phyloP scores from a whole-genome alignment of 164 flowering plant genomes.

The Taxillus chinensis region DNA sequence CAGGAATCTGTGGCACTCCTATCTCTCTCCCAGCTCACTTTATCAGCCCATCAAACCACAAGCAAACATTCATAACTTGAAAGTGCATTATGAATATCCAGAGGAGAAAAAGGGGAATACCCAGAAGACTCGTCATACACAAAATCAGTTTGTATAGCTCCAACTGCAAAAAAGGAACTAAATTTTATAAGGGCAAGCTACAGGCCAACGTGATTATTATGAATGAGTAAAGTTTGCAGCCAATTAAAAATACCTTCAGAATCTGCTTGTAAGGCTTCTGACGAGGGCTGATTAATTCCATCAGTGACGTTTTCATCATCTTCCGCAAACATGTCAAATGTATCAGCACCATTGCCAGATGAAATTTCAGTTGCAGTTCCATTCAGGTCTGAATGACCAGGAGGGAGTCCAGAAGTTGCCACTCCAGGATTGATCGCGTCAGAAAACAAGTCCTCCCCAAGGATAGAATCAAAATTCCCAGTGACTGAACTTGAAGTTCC shows the following conservation, averaged over 20 bases:
- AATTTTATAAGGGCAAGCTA: background rate
- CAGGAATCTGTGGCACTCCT: too few relatives aligned
- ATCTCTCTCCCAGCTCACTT: too few relatives aligned
- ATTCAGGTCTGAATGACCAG: conserved; percentile 14
- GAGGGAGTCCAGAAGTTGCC: conserved; percentile 10
- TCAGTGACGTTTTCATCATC: conserved; percentile 38
- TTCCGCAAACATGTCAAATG: conserved; percentile 80
- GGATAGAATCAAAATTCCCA: conserved; percentile 13
- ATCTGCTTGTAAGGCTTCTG: conserved; percentile 17
- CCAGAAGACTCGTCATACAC: conserved; percentile 88
- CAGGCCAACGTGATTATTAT: background rate
- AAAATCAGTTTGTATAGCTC: conserved; percentile 50
- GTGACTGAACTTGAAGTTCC: conserved; percentile 16
- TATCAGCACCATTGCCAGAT: conserved; percentile 28
- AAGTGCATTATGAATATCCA: too few relatives aligned
- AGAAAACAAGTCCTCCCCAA: conserved; percentile 13
- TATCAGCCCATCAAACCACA: background rate
- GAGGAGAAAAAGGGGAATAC: conserved; percentile 28
- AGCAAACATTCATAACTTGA: background rate
- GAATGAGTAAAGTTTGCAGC: background rate
- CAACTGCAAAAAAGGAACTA: conserved; percentile 30
- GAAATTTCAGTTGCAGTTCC: conserved; percentile 16
- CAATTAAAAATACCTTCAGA: conserved; percentile 19
- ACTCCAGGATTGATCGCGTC: conserved; percentile 13
- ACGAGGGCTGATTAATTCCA: conserved; percentile 17